A percentile compares a stretch with the other conserved stretches of the same genome.
Conservation (phyloP, 306 rosid species). For the Trifolium dubium region DNA sequence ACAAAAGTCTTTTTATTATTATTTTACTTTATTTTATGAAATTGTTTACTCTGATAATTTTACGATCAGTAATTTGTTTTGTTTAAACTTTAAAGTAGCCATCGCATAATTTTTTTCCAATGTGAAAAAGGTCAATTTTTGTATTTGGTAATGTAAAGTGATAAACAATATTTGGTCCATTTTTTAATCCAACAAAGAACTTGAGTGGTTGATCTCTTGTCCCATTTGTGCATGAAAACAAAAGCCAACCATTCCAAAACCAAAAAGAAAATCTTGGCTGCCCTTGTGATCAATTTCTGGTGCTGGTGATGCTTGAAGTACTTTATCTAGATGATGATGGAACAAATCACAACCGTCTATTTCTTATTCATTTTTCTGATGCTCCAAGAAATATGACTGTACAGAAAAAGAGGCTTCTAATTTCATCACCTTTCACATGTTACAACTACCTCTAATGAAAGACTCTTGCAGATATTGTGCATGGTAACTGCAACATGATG, state of each 20-base stretch:
- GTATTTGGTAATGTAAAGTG: conserved; percentile 8
- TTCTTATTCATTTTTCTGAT: conserved; percentile 6
- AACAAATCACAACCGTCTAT: conserved; percentile 25
- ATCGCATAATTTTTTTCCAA: neutral
- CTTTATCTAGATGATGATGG: conserved; percentile 18
- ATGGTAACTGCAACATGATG: neutral
- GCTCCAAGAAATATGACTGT: neutral
- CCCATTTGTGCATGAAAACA: conserved; percentile 34
- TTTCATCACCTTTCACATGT: conserved; percentile 35
- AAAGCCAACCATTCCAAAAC: conserved; percentile 36
- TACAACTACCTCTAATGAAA: conserved; percentile 27
- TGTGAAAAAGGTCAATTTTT: conserved; percentile 33
- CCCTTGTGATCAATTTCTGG: conserved; percentile 16
- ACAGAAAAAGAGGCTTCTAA: neutral
- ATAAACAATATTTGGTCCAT: conserved; percentile 34
- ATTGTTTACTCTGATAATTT: neutral
- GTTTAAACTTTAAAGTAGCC: conserved; percentile 27
- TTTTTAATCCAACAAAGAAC: conserved; percentile 33
- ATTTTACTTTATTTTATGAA: neutral
- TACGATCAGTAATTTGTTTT: conserved; percentile 8
- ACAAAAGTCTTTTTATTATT: neutral
- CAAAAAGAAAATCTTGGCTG: conserved; percentile 33
- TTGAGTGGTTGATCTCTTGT: conserved; percentile 24
- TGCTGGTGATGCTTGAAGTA: conserved; percentile 9
- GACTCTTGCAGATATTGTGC: conserved; percentile 30